Evolutionary conservation across 805 yeast species (phyloP).

Genomic region (Pichia pseudocactophila): DNA sequence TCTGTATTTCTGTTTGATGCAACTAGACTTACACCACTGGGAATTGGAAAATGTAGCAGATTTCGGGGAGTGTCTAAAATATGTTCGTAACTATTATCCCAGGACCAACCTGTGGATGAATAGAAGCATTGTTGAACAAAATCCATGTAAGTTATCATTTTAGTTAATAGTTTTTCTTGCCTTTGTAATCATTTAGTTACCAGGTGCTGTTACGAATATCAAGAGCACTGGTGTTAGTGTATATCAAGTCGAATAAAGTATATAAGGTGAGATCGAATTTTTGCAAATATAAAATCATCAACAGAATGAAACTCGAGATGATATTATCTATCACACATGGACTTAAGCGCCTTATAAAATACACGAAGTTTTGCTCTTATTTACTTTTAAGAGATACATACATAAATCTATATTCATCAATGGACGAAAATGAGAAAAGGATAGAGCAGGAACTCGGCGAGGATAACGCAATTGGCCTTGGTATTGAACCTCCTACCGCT

Average conservation of each 20-base stretch:
- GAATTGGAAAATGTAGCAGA: conserved; percentile 65
- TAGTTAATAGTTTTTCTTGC: neutral
- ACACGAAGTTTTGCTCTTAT: too few species aligned
- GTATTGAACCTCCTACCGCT: conserved; percentile 3
- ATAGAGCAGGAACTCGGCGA: neutral
- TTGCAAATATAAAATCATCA: too few species aligned
- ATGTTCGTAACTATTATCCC: conserved; percentile 67
- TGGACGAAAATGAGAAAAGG: neutral
- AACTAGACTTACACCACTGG: conserved; percentile 55
- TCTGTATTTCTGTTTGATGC: conserved; percentile 64
- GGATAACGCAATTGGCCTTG: neutral
- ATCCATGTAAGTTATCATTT: conserved; percentile 82
- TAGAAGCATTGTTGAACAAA: conserved; percentile 68
- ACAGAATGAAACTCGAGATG: too few species aligned
- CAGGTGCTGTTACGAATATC: too few species aligned
- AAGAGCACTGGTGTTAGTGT: too few species aligned
- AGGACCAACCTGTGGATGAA: conserved; percentile 65
- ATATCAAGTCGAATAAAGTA: too few species aligned
- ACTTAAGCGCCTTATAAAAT: too few species aligned
- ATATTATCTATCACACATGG: too few species aligned
- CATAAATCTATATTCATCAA: neutral
- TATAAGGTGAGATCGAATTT: too few species aligned
- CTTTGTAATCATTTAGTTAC: too few species aligned
- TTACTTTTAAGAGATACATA: too few species aligned
- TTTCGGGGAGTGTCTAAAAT: conserved; percentile 63